Percentiles rank a stretch among this genome's conserved stretches.
phyloP scores from a whole-genome alignment of 1,284 basidiomycete genomes.

The Earliella scabrosa region DNA sequence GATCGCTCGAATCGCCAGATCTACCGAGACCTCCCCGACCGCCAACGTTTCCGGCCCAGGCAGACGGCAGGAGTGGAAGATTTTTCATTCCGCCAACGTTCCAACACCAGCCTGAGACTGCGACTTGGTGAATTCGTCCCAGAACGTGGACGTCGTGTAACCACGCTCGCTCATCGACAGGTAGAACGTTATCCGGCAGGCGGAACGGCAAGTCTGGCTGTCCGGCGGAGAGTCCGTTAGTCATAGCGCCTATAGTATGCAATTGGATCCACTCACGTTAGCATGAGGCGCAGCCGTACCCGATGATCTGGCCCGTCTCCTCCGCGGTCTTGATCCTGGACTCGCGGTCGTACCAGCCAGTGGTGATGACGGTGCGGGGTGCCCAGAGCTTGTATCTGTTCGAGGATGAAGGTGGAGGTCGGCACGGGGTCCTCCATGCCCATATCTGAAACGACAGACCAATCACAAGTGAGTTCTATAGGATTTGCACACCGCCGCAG shows the following conservation, averaged over 20 bases:
- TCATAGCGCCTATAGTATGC: no score
- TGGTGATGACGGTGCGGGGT: constrained; percentile 34
- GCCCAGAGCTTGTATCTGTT: constrained; percentile 32
- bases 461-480: no score
- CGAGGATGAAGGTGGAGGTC: background rate
- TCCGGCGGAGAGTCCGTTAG: no score
- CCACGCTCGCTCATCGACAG: constrained; percentile 31
- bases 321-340: constrained; percentile 31
- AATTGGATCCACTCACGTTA: no score
- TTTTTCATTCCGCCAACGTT: no score
- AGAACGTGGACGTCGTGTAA: constrained; percentile 26
- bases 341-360: constrained; percentile 39
- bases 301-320: constrained; percentile 42
- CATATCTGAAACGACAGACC: background rate
- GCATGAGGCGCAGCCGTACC: constrained; percentile 52
- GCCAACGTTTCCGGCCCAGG: no score
- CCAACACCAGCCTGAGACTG: no score
- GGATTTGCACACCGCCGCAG: background rate
- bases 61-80: no score
- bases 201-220: constrained; percentile 4
- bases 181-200: constrained; percentile 22
- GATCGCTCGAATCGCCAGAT: no score
- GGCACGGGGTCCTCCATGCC: background rate
- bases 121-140: constrained; percentile 22
- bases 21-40: no score